These are phyloP conservation scores for Didymella glomerata DNA, from an alignment of 2,329 filamentous ascomycete species.

Conservation along the genomic window DNA sequence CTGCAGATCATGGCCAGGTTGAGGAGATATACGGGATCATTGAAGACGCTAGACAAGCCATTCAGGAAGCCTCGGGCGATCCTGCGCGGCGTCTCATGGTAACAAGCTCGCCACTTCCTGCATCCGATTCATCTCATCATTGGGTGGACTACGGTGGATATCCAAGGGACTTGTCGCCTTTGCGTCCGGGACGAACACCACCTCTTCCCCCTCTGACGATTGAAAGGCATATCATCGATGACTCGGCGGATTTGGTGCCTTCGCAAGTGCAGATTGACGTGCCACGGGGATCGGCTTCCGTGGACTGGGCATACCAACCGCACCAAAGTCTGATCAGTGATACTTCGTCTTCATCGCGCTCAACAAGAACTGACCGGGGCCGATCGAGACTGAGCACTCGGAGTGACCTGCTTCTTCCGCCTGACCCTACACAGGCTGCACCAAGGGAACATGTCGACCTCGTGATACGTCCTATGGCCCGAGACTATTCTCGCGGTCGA, in stretches of 20 bases:
- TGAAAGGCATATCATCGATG: constrained; percentile 2
- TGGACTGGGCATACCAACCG: constrained; percentile 43
- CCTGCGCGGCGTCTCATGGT: constrained; percentile 34
- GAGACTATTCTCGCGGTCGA: constrained; percentile 39
- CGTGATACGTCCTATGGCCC: constrained; percentile 38
- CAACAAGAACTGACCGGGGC: constrained; percentile 11
- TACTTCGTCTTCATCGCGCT: constrained; percentile 25
- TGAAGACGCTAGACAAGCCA: constrained; percentile 48
- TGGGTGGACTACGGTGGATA: constrained; percentile 1
- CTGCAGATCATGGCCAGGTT: constrained; percentile 42
- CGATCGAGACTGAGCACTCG: constrained; percentile 26
- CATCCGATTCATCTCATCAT: constrained; percentile 18
- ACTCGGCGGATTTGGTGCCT: neutral
- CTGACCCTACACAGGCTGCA: constrained; percentile 30
- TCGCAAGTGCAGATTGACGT: constrained; percentile 18
- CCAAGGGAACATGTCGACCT: constrained; percentile 43
- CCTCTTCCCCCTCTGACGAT: neutral
- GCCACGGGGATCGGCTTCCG: constrained; percentile 27
- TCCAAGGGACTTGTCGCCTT: neutral
- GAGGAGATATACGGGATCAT: constrained; percentile 53
- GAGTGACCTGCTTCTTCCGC: constrained; percentile 37
- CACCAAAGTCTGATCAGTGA: neutral
- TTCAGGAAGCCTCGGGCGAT: constrained; percentile 43
- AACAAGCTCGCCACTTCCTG: constrained; percentile 33
- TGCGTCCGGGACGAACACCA: neutral